Percentiles rank a stretch among this genome's conserved stretches.
Conservation (phyloP, 2,329 filamentous ascomycete species). For the Knoxdaviesia capensis region DNA sequence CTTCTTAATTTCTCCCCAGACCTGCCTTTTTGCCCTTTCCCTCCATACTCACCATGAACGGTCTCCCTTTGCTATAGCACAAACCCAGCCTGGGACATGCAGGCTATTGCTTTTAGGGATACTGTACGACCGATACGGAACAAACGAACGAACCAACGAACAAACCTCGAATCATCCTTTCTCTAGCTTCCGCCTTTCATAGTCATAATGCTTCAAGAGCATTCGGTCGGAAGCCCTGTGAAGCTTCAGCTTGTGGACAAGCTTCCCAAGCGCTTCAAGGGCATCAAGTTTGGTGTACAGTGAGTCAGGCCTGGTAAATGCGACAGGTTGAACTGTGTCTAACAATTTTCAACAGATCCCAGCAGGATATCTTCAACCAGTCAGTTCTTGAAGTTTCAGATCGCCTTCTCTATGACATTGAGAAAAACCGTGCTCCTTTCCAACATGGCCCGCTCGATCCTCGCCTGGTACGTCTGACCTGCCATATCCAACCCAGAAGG, state of each 20-base stretch:
- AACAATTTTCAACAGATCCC: constrained; percentile 35
- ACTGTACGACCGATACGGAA: too few relatives aligned
- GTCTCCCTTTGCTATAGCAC: too few relatives aligned
- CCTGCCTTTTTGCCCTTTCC: too few relatives aligned
- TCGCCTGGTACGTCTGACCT: constrained; percentile 36
- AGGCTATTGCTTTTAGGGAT: too few relatives aligned
- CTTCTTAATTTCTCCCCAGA: too few relatives aligned
- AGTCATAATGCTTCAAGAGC: background rate
- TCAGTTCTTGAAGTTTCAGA: constrained; percentile 90
- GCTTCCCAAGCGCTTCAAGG: constrained; percentile 77
- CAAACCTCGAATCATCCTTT: background rate
- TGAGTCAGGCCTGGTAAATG: constrained; percentile 18
- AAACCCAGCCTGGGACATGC: too few relatives aligned
- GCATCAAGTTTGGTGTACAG: constrained; percentile 88
- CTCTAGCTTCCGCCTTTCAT: background rate
- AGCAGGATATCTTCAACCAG: constrained; percentile 88
- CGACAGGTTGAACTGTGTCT: too few relatives aligned
- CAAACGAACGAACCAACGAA: too few relatives aligned
- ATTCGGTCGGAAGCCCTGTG: constrained; percentile 17
- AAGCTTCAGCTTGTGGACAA: constrained; percentile 86
- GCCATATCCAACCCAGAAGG: background rate
- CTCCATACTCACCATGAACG: too few relatives aligned
- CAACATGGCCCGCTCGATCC: constrained; percentile 73
- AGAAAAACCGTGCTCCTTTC: constrained; percentile 55
- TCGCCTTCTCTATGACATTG: constrained; percentile 78